Evolutionary conservation across 2,329 filamentous ascomycete genomes (phyloP).

Genomic region (Aspergillus latus): DNA sequence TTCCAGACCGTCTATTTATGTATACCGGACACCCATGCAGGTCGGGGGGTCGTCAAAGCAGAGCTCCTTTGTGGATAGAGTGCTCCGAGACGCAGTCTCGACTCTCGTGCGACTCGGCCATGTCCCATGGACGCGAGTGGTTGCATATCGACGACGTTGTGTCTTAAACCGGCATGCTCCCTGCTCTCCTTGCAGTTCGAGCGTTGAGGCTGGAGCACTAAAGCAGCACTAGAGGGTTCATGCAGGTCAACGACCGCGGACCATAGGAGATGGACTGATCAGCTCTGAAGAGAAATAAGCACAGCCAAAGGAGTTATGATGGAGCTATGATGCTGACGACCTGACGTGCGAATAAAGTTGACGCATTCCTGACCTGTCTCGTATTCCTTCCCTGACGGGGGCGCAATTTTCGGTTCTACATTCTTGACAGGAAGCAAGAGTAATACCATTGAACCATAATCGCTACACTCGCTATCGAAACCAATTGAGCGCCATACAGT

Average conservation of each 20-base stretch:
- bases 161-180: background rate
- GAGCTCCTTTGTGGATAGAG: background rate
- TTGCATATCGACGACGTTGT: background rate
- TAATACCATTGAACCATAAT: background rate
- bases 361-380: constrained; percentile 1
- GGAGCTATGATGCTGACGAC: background rate
- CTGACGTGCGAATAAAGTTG: constrained; percentile 9
- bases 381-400: background rate
- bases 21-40: background rate
- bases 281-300: background rate
- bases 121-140: background rate
- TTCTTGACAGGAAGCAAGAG: background rate
- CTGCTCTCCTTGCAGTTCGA: background rate
- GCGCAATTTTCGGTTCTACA: constrained; percentile 2
- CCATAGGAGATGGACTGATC: background rate
- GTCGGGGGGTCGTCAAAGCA: no score
- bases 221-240: background rate
- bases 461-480: constrained; percentile 3
- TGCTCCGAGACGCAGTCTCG: no score
- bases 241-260: background rate
- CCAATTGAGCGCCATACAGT: background rate
- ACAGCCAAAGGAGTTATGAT: no score
- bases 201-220: background rate
- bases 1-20: constrained; percentile 2
- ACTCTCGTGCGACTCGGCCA: no score